Evolutionary conservation across 2,329 filamentous ascomycete species (phyloP).

Genomic region (Penicillium sp.): DNA sequence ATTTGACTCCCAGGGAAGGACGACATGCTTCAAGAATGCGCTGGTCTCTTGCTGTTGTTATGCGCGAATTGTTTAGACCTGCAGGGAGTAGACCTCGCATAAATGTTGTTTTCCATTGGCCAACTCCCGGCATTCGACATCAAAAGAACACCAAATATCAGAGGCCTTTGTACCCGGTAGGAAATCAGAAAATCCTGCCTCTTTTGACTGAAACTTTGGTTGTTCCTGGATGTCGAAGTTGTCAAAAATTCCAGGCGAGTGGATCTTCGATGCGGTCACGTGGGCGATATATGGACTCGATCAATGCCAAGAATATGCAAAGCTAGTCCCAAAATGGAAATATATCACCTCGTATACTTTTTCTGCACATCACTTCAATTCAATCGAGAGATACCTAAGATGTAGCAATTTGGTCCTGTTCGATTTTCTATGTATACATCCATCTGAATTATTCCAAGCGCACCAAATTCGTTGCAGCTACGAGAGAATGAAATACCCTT

Average conservation of each 20-base stretch:
- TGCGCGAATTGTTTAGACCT: not conserved
- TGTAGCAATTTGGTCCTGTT: no score
- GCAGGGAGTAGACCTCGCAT: slow-evolving; percentile 1
- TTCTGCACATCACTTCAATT: not conserved
- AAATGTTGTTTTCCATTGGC: not conserved
- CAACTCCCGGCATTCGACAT: not conserved
- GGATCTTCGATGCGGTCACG: not conserved
- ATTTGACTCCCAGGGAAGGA: slow-evolving; percentile 22
- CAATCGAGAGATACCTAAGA: no score
- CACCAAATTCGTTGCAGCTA: no score
- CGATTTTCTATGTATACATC: no score
- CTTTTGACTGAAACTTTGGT: not conserved
- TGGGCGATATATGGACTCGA: not conserved
- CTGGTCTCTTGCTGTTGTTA: not conserved
- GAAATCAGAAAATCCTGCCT: not conserved
- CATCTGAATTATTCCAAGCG: no score
- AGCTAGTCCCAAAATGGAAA: not conserved
- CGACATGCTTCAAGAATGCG: slow-evolving; percentile 28
- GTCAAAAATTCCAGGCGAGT: slow-evolving; percentile 11
- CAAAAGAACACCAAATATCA: not conserved
- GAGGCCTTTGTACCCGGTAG: accelerated
- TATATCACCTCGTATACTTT: not conserved
- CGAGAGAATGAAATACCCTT: no score
- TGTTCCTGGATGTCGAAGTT: not conserved
- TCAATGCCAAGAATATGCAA: not conserved